Percentiles rank a stretch among this genome's conserved stretches.
Evolutionary conservation across 2,329 filamentous ascomycete genomes (phyloP).

Genomic region (Paecilomyces sp.): DNA sequence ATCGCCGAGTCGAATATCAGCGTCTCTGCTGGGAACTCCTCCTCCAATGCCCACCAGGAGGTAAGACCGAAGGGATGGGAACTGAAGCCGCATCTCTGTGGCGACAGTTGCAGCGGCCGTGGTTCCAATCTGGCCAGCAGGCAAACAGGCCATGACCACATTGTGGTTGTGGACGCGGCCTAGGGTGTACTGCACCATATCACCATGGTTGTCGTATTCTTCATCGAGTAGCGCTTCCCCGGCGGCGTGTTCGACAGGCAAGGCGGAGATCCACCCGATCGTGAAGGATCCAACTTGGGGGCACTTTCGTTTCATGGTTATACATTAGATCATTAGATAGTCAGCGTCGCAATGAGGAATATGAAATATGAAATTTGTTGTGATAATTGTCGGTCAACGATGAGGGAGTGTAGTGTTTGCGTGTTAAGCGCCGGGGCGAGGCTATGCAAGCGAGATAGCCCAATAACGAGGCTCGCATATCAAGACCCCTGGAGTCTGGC

Average conservation of each 20-base stretch:
- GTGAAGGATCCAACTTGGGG: slow-evolving; percentile 1
- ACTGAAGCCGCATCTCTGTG: slow-evolving; percentile 9
- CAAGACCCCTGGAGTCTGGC: too few species aligned
- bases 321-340: too few species aligned
- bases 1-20: slow-evolving; percentile 25
- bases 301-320: background rate
- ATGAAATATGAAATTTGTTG: too few species aligned
- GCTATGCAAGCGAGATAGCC: too few species aligned
- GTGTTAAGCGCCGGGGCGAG: too few species aligned
- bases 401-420: too few species aligned
- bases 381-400: too few species aligned
- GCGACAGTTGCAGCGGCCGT: slow-evolving; percentile 8
- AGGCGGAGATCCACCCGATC: slow-evolving; percentile 3
- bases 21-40: slow-evolving; percentile 13
- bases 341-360: too few species aligned
- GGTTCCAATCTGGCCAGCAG: slow-evolving; percentile 24
- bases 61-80: slow-evolving; percentile 12
- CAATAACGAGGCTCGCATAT: too few species aligned
- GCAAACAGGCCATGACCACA: slow-evolving; percentile 25
- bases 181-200: slow-evolving; percentile 17
- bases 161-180: slow-evolving; percentile 23
- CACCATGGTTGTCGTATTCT: slow-evolving; percentile 3
- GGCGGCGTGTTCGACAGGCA: slow-evolving; percentile 2
- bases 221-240: slow-evolving; percentile 1
- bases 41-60: slow-evolving; percentile 41